phyloP scores from a whole-genome alignment of 352 stramenopile species.

The Pythium biforme region DNA sequence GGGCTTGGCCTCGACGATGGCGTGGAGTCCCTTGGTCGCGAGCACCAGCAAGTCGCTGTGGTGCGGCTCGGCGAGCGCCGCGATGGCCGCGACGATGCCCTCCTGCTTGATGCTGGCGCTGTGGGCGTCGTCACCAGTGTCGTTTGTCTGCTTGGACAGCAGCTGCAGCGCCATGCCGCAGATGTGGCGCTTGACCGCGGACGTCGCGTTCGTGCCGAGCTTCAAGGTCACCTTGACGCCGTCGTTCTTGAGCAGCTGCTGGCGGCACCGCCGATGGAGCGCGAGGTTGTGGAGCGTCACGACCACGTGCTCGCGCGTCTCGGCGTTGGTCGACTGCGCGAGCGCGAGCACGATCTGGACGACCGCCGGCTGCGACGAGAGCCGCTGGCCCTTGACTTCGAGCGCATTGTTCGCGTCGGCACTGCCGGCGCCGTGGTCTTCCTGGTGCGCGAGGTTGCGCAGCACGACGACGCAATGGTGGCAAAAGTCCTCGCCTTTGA shows the following conservation, averaged over 20 bases:
- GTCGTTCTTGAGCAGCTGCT: constrained; percentile 73
- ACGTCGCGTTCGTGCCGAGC: constrained; percentile 40
- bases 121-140: constrained; percentile 34
- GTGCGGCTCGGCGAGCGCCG: constrained; percentile 55
- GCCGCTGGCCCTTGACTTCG: constrained; percentile 56
- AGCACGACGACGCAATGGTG: constrained; percentile 63
- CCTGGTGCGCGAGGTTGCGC: constrained; percentile 62
- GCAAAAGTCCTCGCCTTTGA: constrained; percentile 67
- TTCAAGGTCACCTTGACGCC: constrained; percentile 69
- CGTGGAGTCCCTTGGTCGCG: constrained; percentile 26
- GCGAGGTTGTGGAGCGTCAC: constrained; percentile 69
- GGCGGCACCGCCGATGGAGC: constrained; percentile 48
- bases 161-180: constrained; percentile 60
- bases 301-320: constrained; percentile 70
- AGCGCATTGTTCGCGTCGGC: constrained; percentile 3
- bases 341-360: constrained; percentile 62
- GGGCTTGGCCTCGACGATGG: constrained; percentile 23
- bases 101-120: constrained; percentile 66
- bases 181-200: constrained; percentile 60
- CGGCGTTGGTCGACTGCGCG: constrained; percentile 36
- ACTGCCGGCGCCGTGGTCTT: constrained; percentile 5
- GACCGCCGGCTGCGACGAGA: constrained; percentile 47
- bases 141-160: constrained; percentile 46
- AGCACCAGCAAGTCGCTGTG: constrained; percentile 50
- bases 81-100: constrained; percentile 64